Evolutionary conservation across 129 eudicot species (phyloP), one percentile per base, ranked within the genome.

Genomic region (Chrysanthemum lavandulifolium): DNA sequence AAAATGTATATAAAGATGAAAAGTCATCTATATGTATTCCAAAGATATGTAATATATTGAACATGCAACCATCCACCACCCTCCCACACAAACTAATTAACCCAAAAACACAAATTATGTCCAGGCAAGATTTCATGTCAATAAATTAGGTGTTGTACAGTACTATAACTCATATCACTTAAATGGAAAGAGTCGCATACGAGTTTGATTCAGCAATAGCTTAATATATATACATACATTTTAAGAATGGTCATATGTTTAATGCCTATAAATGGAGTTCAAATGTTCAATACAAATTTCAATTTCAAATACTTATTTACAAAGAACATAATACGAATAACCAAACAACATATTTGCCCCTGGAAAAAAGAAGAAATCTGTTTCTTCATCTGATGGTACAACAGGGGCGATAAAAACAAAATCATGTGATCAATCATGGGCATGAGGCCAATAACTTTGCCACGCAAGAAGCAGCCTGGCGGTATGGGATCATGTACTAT

Each of bases 391-490:
- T 49, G 31, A 67, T 57, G 13, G 47, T 61, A 50, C 78, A 74
- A 53, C 66, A 27, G 49, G 75, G 12, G 66, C 43, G 11, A 72
- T 43, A 59, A 6, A 72, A 31, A 31, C 31, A 43, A 25, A 59
- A 72, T 54, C 10, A 56, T 18, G 1, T 21, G 51, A 61, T 92
- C n/a, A n/a, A n/a, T n/a, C 21, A 19, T 92, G 63, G 98, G 98
- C 98, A 93, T 93, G 72, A 93, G 84, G 27, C 98, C 98, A 23
- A 93, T 89, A 29, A 96, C 96, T 72, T 84, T 90, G 31, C 96
- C 98, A 13, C 98, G 86, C 48, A 93, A 84, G 84, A 93, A 93
- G 80, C 95, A 87, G 7, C 98, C 98, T 5, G 96, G 98, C 71
- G 89, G 75, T 33, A 93, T 89, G 2, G 98, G 98, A 67, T 93